These are phyloP conservation scores for Cyclocybe aegerita DNA, from an alignment of 768 basidiomycete genomes.

Conservation along the genomic window DNA sequence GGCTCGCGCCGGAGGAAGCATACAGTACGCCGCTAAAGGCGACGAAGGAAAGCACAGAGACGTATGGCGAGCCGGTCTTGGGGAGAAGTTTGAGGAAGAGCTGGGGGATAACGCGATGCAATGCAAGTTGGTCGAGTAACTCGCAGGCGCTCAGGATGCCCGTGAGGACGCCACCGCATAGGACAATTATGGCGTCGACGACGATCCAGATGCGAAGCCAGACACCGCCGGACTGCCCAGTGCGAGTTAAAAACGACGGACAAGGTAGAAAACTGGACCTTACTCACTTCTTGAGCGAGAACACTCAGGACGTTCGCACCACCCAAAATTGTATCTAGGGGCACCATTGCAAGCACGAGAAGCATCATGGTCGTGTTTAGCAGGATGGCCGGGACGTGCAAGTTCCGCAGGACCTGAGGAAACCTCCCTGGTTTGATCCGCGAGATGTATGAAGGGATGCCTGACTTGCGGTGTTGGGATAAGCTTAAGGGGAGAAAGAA, in stretches of 20 bases:
- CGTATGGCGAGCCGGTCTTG: constrained; percentile 48
- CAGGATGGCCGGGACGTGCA: constrained; percentile 58
- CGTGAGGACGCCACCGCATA: constrained; percentile 71
- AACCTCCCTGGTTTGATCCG: constrained; percentile 56
- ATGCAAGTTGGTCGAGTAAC: constrained; percentile 54
- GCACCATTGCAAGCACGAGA: constrained; percentile 59
- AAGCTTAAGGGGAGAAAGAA: not conserved
- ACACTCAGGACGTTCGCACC: constrained; percentile 64
- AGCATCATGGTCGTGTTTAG: constrained; percentile 59
- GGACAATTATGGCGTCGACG: constrained; percentile 67
- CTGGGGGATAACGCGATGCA: constrained; percentile 60
- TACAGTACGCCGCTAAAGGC: constrained; percentile 54
- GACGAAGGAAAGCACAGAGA: constrained; percentile 51
- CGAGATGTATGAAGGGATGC: constrained; percentile 65
- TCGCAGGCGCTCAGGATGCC: constrained; percentile 62
- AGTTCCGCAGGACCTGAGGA: constrained; percentile 60
- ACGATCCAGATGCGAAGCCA: constrained; percentile 67
- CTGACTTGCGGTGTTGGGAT: constrained; percentile 22
- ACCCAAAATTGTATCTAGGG: constrained; percentile 43
- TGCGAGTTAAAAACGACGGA: not conserved
- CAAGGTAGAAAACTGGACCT: not conserved
- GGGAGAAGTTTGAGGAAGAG: constrained; percentile 49
- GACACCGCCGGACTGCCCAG: constrained; percentile 46
- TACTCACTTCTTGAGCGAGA: constrained; percentile 55
- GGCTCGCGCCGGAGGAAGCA: constrained; percentile 51